These are phyloP conservation scores for Keithomyces neogunnii DNA, from an alignment of 2,329 filamentous ascomycete species.

Conservation along the genomic window DNA sequence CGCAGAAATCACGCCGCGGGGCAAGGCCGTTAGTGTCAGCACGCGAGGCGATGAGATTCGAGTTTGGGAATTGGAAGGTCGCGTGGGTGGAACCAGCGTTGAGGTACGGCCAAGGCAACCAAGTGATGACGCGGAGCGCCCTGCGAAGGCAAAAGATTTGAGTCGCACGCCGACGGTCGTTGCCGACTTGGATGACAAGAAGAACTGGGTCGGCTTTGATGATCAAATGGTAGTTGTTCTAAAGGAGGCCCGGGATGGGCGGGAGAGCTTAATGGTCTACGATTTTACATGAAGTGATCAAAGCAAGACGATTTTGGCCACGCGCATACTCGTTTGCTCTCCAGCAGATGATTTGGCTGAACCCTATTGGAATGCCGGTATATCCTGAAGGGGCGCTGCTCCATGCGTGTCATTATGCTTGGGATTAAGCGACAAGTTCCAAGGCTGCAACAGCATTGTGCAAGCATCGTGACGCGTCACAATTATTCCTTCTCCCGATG, in stretches of 20 bases:
- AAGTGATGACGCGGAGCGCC: conserved; percentile 10
- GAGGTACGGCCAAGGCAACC: conserved; percentile 37
- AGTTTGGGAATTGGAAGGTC: conserved; percentile 82
- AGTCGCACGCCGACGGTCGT: not conserved
- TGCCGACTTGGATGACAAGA: conserved; percentile 33
- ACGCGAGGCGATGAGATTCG: conserved; percentile 69
- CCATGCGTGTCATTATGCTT: too few relatives aligned
- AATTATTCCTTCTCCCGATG: too few relatives aligned
- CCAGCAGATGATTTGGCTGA: not conserved
- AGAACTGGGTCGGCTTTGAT: conserved; percentile 76
- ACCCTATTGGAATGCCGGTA: not conserved
- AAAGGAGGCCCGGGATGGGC: conserved; percentile 58
- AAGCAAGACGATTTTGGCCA: not conserved
- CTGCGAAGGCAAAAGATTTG: conserved; percentile 8
- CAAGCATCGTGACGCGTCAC: too few relatives aligned
- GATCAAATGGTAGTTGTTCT: conserved; percentile 87
- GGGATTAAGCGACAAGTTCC: too few relatives aligned
- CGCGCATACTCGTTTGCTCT: not conserved
- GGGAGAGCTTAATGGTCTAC: conserved; percentile 72
- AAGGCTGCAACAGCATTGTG: too few relatives aligned
- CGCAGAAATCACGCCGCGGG: conserved; percentile 73
- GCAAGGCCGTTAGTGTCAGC: conserved; percentile 87
- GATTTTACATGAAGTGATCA: conserved; percentile 57
- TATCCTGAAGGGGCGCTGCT: too few relatives aligned
- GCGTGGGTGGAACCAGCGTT: conserved; percentile 45